Conservation (phyloP, 805 yeast genomes). For the Candida ponderosae region DNA sequence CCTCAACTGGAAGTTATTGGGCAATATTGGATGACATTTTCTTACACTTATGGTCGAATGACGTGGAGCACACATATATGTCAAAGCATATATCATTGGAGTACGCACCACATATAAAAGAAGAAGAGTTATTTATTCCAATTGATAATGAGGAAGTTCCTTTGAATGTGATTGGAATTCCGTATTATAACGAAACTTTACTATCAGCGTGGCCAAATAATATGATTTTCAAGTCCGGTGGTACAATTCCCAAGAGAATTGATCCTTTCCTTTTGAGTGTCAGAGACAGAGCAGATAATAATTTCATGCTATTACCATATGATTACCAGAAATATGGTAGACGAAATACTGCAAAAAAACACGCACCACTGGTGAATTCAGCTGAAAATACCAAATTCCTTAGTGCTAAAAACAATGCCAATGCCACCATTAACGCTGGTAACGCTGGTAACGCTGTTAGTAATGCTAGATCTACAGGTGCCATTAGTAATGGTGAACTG, state of each 20-base stretch:
- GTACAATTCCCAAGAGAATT: conserved; percentile 49
- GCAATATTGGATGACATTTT: conserved; percentile 50
- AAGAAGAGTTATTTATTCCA: conserved; percentile 9
- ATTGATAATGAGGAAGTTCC: conserved; percentile 46
- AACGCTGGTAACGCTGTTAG: too few relatives aligned
- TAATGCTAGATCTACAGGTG: conserved; percentile 1
- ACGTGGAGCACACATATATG: conserved; percentile 33
- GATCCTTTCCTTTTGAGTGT: conserved; percentile 34
- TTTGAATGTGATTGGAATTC: conserved; percentile 72
- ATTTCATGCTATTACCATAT: conserved; percentile 26
- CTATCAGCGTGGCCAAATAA: conserved; percentile 77
- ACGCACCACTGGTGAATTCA: conserved; percentile 27
- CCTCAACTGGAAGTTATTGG: conserved; percentile 66
- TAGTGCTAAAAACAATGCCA: conserved; percentile 37
- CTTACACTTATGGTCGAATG: conserved; percentile 58
- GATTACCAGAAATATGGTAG: conserved; percentile 50
- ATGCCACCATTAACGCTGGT: not conserved
- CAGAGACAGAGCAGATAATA: conserved; percentile 32
- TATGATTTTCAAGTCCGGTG: conserved; percentile 49
- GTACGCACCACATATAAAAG: conserved; percentile 26
- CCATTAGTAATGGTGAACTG: conserved; percentile 10
- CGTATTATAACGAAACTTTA: conserved; percentile 70
- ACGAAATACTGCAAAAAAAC: conserved; percentile 39
- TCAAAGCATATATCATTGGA: conserved; percentile 40
- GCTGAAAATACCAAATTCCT: conserved; percentile 39